Evolutionary conservation across 768 basidiomycete species (phyloP), one percentile per base, ranked within the genome.

Genomic region (Boletus speciosus): DNA sequence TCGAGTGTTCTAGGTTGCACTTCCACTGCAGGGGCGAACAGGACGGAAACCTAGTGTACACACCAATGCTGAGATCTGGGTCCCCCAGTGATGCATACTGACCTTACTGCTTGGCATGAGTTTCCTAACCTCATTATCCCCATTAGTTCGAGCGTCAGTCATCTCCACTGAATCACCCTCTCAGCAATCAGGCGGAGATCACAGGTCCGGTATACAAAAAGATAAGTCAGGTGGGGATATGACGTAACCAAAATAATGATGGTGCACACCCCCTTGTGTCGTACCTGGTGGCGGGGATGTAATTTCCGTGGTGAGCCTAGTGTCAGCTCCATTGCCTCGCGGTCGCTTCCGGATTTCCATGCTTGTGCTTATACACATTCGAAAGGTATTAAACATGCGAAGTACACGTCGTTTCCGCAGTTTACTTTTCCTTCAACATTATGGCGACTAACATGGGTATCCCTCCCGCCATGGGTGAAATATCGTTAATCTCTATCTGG

Each of bases 401-500:
- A 10, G 6, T 23, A 14, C 25, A 6, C 27, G 2, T 27, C 29
- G 15, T n/a, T 29, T 55, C 32, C 8, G 9, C 31, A 23, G 6
- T 21, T 41, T n/a, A 19, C 29, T 7, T 5, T 29, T 37, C 46
- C 38, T 45, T 58, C 27, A 37, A 23, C 40, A 29, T 35, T 19
- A 59, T 59, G 58, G 36, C 58, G 16, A 35, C 36, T 34, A 7
- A 23, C 21, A 11, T 16, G n/a, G 15, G 5, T 15, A 3, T 21
- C 40, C 44, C 61, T 39, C 51, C 61, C 2, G 52, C 51, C 19
- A 45, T 61, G 51, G 60, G 39, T 31, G 44, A 53, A 31, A 51
- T 61, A 32, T 61, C 60, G 5, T 11, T 61, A 25, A 19, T 61
- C 1, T 45, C 55, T 41, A 61, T 58, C 31, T 61, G 60, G 60